These are phyloP conservation scores for Naematelia encephala DNA, from an alignment of 768 basidiomycete species.

Conservation along the genomic window DNA sequence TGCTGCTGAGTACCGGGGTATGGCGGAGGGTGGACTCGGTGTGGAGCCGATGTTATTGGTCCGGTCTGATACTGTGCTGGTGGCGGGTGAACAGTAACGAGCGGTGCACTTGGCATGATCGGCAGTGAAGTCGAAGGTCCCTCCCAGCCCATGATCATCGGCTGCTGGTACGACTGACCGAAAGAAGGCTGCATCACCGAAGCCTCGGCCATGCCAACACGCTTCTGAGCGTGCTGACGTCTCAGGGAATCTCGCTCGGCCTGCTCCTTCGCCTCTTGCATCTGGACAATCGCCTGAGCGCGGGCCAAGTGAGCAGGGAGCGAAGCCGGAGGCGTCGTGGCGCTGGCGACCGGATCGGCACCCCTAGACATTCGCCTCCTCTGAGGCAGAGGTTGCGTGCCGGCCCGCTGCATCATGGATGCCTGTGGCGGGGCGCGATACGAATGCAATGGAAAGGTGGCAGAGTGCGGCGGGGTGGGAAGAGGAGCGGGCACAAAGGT, in stretches of 20 bases:
- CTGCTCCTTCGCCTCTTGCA: slow-evolving; percentile 33
- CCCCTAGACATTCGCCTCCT: slow-evolving; percentile 6
- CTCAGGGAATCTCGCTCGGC: slow-evolving; percentile 21
- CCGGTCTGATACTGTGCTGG: slow-evolving; percentile 22
- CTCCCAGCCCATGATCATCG: slow-evolving; percentile 38
- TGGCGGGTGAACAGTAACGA: slow-evolving; percentile 39
- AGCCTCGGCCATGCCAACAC: slow-evolving; percentile 36
- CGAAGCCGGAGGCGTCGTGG: slow-evolving; percentile 4
- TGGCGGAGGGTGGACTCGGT: slow-evolving; percentile 39
- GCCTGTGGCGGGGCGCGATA: slow-evolving; percentile 14
- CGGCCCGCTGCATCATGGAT: slow-evolving; percentile 32
- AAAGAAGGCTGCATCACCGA: slow-evolving; percentile 29
- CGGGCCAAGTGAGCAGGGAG: slow-evolving; percentile 33
- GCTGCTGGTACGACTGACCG: slow-evolving; percentile 8
- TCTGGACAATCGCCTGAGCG: slow-evolving; percentile 36
- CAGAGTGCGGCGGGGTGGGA: slow-evolving; percentile 29
- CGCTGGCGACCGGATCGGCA: slow-evolving; percentile 5
- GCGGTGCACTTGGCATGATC: slow-evolving; percentile 18
- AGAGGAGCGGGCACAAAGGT: slow-evolving; percentile 18
- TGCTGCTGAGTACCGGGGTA: slow-evolving; percentile 20
- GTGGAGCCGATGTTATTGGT: slow-evolving; percentile 8
- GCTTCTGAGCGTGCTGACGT: slow-evolving; percentile 19
- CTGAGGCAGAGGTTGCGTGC: slow-evolving; percentile 35
- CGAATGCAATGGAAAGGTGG: slow-evolving; percentile 16
- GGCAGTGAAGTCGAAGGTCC: slow-evolving; percentile 20